These are phyloP conservation scores for Symbiodinium pilosum DNA, from an alignment of 73 alveolate genomes.

Conservation along the genomic window DNA sequence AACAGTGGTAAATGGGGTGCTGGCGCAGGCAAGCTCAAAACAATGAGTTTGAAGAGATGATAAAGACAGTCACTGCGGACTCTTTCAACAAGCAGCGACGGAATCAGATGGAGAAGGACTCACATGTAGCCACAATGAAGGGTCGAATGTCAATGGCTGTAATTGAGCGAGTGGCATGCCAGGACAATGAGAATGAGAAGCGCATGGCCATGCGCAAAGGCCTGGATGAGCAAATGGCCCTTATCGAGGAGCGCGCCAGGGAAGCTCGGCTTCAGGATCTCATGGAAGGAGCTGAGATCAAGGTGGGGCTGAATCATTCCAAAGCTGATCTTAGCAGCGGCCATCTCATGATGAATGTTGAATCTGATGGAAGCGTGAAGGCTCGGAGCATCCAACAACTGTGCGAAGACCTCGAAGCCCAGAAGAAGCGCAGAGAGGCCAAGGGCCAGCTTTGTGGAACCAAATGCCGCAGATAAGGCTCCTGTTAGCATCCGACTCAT, in stretches of 20 bases:
- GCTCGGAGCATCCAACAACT: slow-evolving; percentile 82
- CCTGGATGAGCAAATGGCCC: slow-evolving; percentile 89
- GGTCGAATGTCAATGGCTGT: background rate
- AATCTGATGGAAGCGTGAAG: too few relatives aligned
- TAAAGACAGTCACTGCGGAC: slow-evolving; percentile 64
- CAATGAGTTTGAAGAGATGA: slow-evolving; percentile 41
- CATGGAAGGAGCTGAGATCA: slow-evolving; percentile 63
- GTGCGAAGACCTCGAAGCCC: slow-evolving; percentile 52
- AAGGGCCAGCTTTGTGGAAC: background rate
- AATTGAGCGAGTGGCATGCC: background rate
- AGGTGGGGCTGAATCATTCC: background rate
- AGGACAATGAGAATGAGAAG: slow-evolving; percentile 62
- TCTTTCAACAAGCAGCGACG: slow-evolving; percentile 43
- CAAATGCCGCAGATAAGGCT: background rate
- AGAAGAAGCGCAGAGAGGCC: slow-evolving; percentile 54
- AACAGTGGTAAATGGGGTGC: too few relatives aligned
- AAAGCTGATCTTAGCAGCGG: too few relatives aligned
- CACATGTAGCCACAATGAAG: background rate
- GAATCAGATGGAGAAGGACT: slow-evolving; percentile 40
- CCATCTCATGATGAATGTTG: too few relatives aligned
- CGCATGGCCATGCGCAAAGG: slow-evolving; percentile 44
- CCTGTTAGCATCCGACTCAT: background rate
- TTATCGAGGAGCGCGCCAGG: slow-evolving; percentile 66
- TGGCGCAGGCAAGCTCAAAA: slow-evolving; percentile 58
- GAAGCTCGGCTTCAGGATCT: slow-evolving; percentile 70